These are phyloP conservation scores for Sugiyamaella lignohabitans DNA, from an alignment of 805 yeast species.

Conservation along the genomic window DNA sequence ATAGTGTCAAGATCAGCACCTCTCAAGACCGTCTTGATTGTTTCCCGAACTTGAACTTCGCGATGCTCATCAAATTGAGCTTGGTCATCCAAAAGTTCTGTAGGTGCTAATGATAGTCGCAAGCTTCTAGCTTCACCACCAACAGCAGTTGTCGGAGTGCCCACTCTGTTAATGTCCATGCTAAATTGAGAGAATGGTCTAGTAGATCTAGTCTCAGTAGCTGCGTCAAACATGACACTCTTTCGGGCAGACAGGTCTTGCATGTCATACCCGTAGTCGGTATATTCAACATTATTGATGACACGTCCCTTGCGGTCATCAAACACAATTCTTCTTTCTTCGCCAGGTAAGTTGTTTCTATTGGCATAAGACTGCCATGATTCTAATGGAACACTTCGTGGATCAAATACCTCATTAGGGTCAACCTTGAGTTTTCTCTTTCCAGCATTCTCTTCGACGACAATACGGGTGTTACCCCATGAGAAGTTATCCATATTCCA, in stretches of 20 bases:
- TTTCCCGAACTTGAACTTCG: constrained; percentile 26
- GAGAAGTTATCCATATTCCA: constrained; percentile 62
- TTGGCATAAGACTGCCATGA: constrained; percentile 35
- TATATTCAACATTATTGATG: constrained; percentile 23
- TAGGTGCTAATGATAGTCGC: constrained; percentile 12
- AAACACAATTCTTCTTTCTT: constrained; percentile 31
- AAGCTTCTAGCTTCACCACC: constrained; percentile 10
- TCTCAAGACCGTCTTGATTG: constrained; percentile 28
- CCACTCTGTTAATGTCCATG: constrained; percentile 10
- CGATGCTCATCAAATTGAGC: constrained; percentile 15
- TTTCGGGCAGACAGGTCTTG: constrained; percentile 20
- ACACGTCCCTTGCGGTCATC: constrained; percentile 32
- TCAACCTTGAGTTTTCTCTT: constrained; percentile 36
- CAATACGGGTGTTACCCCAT: constrained; percentile 61
- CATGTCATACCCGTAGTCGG: constrained; percentile 23
- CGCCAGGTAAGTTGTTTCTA: constrained; percentile 34
- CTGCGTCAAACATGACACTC: constrained; percentile 11
- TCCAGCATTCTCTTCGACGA: constrained; percentile 48
- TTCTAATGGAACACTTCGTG: constrained; percentile 33
- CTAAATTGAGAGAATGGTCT: constrained; percentile 17
- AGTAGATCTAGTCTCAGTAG: constrained; percentile 4
- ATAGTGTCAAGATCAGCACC: constrained; percentile 31
- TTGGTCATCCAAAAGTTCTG: constrained; percentile 13
- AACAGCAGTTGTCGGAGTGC: constrained; percentile 13
- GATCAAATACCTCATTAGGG: constrained; percentile 33